Base-by-base conservation (phyloP, 1,284 basidiomycete species). In the Ceratorhiza oryzae-sativae region DNA sequence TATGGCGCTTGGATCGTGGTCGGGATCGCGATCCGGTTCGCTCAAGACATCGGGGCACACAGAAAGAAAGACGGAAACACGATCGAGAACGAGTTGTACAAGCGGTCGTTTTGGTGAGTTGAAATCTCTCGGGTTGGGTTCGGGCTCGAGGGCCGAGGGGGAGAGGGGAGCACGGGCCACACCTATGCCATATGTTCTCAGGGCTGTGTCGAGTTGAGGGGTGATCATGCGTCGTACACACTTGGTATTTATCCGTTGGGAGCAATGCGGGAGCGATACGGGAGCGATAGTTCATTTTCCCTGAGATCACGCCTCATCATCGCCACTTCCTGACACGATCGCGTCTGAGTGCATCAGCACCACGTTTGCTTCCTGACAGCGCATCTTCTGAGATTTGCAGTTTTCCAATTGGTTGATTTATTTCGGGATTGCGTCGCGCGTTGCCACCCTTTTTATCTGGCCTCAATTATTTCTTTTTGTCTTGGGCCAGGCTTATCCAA, bases 31-130 rank as follows among this genome's bases (percentile, higher is more conserved):
- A 77, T 86, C 30, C 80, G 85, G 15, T 82, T 83, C 71, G 83
- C 83, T 1, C 79, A 82, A 73, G 84, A 85, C 58, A 79, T 83
- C 18, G 84, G 84, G 27, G 81, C 80, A 0, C 84, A 85, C 72
- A 80, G 83, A 30, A 80, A 77, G 25, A 81, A 82, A 56, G 77
- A 80, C 15, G 79, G 82, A 56, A 75, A 75, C 13, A 61, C 75
- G 1, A 77, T 79, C 74, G 83, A 86, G 68, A 81, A 85, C 62
- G 85, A 87, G 73, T 78, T 86, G 15, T 86, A 84, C 79, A 86
- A 84, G 76, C 81, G 87, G 20, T 82, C 84, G 0, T 87, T 86
- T 76, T 86, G 85, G 85, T 83, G 53, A 62, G 72, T 62, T 6
- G 13, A 13, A 39, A 13, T 39, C 13, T 39, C 36, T 39, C 3